Conservation (phyloP, 352 stramenopile species). For the Phytophthora sp. region DNA sequence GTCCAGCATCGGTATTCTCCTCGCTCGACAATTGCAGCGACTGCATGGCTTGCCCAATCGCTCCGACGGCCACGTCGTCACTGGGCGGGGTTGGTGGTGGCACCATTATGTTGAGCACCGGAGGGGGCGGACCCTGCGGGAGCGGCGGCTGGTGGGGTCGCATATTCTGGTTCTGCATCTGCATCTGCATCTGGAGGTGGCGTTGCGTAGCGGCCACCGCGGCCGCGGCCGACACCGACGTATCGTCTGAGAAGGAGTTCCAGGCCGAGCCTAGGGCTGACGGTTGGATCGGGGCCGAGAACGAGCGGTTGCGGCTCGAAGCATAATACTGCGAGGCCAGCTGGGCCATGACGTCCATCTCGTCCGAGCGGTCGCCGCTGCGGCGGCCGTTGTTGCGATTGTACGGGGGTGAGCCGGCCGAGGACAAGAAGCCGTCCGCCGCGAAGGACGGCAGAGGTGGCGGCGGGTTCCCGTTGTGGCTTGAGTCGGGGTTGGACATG, state of each 20-base stretch:
- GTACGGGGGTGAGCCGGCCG: conserved; percentile 33
- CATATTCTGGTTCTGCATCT: conserved; percentile 34
- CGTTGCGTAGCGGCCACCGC: conserved; percentile 24
- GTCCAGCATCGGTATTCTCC: conserved; percentile 54
- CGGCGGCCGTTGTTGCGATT: conserved; percentile 26
- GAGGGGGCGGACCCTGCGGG: conserved; percentile 44
- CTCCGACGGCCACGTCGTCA: conserved; percentile 51
- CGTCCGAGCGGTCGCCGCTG: conserved; percentile 27
- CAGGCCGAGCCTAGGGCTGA: conserved; percentile 62
- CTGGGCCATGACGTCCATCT: conserved; percentile 86
- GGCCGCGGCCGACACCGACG: conserved; percentile 29
- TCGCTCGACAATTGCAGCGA: conserved; percentile 53
- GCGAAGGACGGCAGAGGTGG: conserved; percentile 40
- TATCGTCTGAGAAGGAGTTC: conserved; percentile 64
- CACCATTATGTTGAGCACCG: conserved; percentile 59
- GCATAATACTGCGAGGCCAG: conserved; percentile 84
- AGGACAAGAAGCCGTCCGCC: conserved; percentile 36
- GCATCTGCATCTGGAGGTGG: conserved; percentile 30
- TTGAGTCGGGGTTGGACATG: conserved; percentile 22
- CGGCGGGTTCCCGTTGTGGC: conserved; percentile 23
- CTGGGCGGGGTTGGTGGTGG: conserved; percentile 31
- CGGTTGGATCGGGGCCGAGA: conserved; percentile 72
- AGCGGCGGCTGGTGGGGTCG: conserved; percentile 39
- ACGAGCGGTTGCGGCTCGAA: conserved; percentile 70
- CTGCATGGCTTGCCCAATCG: conserved; percentile 72